A percentile compares a stretch with the other conserved stretches of the same genome.
Evolutionary conservation across 331 rosid species (phyloP).

Genomic region (Malus hybrid): DNA sequence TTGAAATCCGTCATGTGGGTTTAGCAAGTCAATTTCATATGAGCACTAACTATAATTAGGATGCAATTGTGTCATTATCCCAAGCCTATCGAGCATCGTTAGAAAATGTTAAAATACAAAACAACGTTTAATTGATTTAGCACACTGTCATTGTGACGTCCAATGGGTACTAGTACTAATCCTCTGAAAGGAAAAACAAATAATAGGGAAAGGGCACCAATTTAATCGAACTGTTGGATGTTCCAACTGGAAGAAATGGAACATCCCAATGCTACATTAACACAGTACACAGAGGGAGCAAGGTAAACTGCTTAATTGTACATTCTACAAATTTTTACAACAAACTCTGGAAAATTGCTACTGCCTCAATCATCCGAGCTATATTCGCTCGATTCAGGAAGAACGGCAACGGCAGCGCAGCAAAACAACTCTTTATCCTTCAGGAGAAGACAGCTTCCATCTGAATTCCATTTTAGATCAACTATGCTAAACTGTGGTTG

Average conservation of each 20-base stretch:
- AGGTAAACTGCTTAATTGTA: not conserved
- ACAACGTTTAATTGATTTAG: no score
- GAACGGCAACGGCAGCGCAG: conserved; percentile 67
- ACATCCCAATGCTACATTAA: not conserved
- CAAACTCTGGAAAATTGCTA: not conserved
- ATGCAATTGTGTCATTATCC: not conserved
- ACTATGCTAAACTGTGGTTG: conserved; percentile 45
- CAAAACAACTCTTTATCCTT: conserved; percentile 93
- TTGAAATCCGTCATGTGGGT: not conserved
- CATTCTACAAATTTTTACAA: not conserved
- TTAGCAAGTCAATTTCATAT: not conserved
- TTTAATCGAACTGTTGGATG: not conserved
- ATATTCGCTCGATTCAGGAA: conserved; percentile 77
- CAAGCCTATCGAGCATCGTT: not conserved
- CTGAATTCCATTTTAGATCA: conserved; percentile 90
- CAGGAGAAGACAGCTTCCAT: conserved; percentile 88
- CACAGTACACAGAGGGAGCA: not conserved
- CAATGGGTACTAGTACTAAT: not conserved
- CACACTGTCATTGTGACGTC: no score
- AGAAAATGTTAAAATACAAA: no score
- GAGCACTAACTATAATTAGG: not conserved
- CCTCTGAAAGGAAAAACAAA: not conserved
- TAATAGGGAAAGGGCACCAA: not conserved
- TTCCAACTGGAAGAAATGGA: not conserved
- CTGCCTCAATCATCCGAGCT: conserved; percentile 74